Base-by-base conservation (phyloP, 23 red algal species). In the Cyanidiococcus yangmingshanensis region DNA sequence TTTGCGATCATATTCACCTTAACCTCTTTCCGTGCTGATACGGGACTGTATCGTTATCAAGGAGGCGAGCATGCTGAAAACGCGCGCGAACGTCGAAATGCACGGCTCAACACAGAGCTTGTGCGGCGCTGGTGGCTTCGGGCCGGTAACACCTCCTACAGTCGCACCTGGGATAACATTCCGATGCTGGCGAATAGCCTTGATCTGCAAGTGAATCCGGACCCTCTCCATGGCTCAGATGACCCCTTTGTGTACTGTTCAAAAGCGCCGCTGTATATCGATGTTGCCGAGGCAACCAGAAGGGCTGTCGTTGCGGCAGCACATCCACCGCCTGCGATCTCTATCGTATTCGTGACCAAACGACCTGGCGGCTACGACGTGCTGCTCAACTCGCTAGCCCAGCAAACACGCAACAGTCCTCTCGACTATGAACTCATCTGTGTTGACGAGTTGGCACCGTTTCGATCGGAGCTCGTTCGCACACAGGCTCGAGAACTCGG, bases 401-500 rank as follows among this genome's bases (percentile, higher is more conserved):
- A 71, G 32, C 63, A 71, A 29, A 71, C 12, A 3, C 63, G 63
- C 63, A 25, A 35, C 12, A 32, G n/a, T 12, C 63, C 63, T 35
- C n/a, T 35, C 3, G 63, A 71, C 32, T 71, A 71, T 71, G 63
- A 71, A 29, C 63, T 71, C 63, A 71, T 71, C 27, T 71, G 63
- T 35, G 63, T 71, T 25, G 63, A 71, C 63, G 63, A 71, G 63
- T 25, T 35, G 63, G 63, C 63, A 35, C 63, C 63, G 32, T 71
- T 71, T 30, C 63, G 63, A 3, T 12, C 32, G 63, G 63, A 71
- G 63, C 21, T 25, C 16, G 63, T 71, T 12, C 63, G 63, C 63
- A 29, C 21, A 71, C n/a, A 71, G 27, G 63, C 63, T 29, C 63
- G 63, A 7, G n/a, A 35, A 30, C 63, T 71, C 16, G 63, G 63